These are phyloP conservation scores for Cordyceps cateniannulata DNA, from an alignment of 2,329 filamentous ascomycete species.

Conservation along the genomic window DNA sequence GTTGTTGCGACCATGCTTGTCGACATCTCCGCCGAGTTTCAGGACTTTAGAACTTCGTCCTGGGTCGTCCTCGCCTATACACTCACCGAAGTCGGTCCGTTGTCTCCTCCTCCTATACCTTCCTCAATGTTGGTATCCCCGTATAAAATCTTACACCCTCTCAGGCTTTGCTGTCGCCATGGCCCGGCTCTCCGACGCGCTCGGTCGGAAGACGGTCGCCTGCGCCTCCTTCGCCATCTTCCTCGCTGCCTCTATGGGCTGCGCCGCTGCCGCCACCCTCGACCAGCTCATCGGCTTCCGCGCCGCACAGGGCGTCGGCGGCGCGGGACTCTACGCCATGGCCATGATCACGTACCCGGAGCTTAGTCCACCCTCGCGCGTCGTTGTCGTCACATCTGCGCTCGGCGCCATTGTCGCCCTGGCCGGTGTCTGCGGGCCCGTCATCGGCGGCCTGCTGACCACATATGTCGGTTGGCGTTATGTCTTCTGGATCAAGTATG, in stretches of 20 bases:
- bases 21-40: conserved; percentile 11
- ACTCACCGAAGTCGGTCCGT: conserved; percentile 12
- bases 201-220: conserved; percentile 15
- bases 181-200: conserved; percentile 15
- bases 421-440: conserved; percentile 17
- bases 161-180: conserved; percentile 18
- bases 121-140: not conserved
- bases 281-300: conserved; percentile 19
- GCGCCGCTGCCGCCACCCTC: conserved; percentile 15
- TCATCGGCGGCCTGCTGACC: conserved; percentile 17
- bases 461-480: conserved; percentile 16
- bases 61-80: conserved; percentile 14
- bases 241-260: conserved; percentile 16
- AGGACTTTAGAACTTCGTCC: conserved; percentile 10
- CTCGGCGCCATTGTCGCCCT: conserved; percentile 18
- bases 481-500: conserved; percentile 19
- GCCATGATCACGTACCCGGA: conserved; percentile 19
- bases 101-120: not conserved
- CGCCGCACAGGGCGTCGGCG: conserved; percentile 18
- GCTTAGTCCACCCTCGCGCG: conserved; percentile 15
- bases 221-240: conserved; percentile 16
- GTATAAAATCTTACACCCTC: not conserved
- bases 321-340: conserved; percentile 19
- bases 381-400: conserved; percentile 14
- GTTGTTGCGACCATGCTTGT: conserved; percentile 14